A percentile compares a stretch with the other conserved stretches of the same genome.
phyloP scores from a whole-genome alignment of 169 alveolate genomes.

The Plasmodium ovale region DNA sequence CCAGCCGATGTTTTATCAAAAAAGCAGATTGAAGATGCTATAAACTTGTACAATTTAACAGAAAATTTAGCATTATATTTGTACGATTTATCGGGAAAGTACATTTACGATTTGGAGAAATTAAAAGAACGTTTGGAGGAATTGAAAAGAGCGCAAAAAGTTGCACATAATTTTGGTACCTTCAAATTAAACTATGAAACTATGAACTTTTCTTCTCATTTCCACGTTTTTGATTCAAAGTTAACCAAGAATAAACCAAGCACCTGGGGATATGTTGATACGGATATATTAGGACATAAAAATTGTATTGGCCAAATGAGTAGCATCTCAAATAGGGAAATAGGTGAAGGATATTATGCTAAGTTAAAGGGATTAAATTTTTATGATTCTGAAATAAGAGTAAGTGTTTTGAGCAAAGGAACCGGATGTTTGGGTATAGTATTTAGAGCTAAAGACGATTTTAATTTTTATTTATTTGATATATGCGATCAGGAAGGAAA shows the following conservation, averaged over 20 bases:
- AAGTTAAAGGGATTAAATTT: conserved; percentile 86
- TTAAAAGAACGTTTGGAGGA: conserved; percentile 82
- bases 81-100: conserved; percentile 79
- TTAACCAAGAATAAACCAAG: conserved; percentile 84
- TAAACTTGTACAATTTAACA: conserved; percentile 82
- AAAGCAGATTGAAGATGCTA: conserved; percentile 83
- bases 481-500: conserved; percentile 84
- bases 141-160: conserved; percentile 84
- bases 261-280: conserved; percentile 91
- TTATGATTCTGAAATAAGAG: conserved; percentile 85
- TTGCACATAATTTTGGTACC: conserved; percentile 84
- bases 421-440: conserved; percentile 90
- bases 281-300: conserved; percentile 87
- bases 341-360: conserved; percentile 90
- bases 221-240: conserved; percentile 86
- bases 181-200: conserved; percentile 83
- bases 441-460: conserved; percentile 89
- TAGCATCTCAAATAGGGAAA: conserved; percentile 81
- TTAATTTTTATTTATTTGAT: conserved; percentile 88
- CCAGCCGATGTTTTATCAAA: conserved; percentile 89
- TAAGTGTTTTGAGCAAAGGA: conserved; percentile 85
- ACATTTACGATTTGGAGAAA: conserved; percentile 84
- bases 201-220: conserved; percentile 88
- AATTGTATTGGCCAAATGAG: conserved; percentile 89
- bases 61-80: conserved; percentile 78